Evolutionary conservation across 441 rosid species (phyloP), one percentile per base, ranked within the genome.

Genomic region (Erysimum cheiri): DNA sequence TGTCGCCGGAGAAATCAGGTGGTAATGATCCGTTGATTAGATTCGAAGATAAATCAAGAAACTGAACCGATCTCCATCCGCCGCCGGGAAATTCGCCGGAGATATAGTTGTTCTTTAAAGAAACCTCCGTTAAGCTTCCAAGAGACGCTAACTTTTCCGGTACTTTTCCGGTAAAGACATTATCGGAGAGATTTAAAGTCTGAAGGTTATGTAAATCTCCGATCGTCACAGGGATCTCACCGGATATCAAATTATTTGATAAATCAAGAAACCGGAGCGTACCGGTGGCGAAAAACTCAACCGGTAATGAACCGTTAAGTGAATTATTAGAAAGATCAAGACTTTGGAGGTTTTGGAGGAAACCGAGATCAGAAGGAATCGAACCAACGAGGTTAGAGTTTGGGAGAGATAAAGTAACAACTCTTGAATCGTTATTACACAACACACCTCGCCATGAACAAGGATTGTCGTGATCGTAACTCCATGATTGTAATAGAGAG

Each of bases 371-470:
- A 47, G 92, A 74, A 40, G 92, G 92, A 61, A 93, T 83, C 10
- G 88, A 85, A 28, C 96, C 98, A 3, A 77, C 77, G 57, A 93
- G 90, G 67, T 79, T 87, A 56, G 86, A 87, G 55, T 80, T 87
- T 0, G 90, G 88, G n/a, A 93, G 90, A 40, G 87, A 82, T 58
- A 93, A 63, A 8, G 77, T 74, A 0, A 78, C 81, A 19, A 90
- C 97, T 32, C 86, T 86, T 63, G 70, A 74, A 73, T 64, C 72
- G 64, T 70, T 33, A 40, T 68, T 53, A 80, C 98, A 93, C 31
- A 76, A 63, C 54, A 93, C 90, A 39, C 98, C 97, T 43, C 76
- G 60, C 98, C 98, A 93, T 0, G 82, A 87, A 82, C 98, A 93
- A 2, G 98, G 97, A 64, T 81, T 85, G 63, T 82, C 80, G 67